A percentile compares a stretch with the other conserved stretches of the same genome.
These are phyloP conservation scores for Blastosporella zonata DNA, from an alignment of 1,284 basidiomycete species.

Conservation along the genomic window DNA sequence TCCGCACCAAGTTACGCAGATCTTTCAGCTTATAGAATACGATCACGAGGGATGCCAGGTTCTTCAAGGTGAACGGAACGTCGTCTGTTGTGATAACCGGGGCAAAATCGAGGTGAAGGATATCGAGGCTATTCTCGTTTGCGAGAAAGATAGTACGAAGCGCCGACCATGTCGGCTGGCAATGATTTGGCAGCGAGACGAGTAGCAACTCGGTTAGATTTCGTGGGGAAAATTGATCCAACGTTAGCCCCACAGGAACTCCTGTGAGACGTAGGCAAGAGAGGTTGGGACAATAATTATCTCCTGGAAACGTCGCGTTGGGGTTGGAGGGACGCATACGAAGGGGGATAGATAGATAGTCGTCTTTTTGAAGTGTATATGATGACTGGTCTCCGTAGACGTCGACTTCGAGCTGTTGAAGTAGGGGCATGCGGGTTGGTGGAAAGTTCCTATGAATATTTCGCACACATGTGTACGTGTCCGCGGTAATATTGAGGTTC, in stretches of 20 bases:
- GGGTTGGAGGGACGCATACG: no score
- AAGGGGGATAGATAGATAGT: neutral
- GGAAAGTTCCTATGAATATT: neutral
- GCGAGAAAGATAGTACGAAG: slow-evolving; percentile 2
- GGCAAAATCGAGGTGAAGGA: slow-evolving; percentile 6
- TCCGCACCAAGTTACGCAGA: neutral
- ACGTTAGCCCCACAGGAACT: neutral
- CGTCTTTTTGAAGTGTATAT: neutral
- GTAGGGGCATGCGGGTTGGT: neutral
- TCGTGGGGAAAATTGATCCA: neutral
- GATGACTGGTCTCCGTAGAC: neutral
- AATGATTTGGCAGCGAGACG: neutral
- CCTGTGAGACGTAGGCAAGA: neutral
- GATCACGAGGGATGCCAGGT: slow-evolving; percentile 1
- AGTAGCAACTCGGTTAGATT: neutral
- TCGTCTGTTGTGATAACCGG: neutral
- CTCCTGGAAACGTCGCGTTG: no score
- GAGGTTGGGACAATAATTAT: no score
- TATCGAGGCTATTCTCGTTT: slow-evolving; percentile 1
- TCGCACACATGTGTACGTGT: neutral
- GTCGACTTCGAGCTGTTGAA: neutral
- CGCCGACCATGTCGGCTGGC: neutral
- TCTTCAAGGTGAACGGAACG: neutral
- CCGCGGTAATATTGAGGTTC: neutral
- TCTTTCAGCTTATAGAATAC: neutral